Base-by-base conservation (phyloP, 495 filamentous ascomycete genomes). In the Rhypophila decipiens region DNA sequence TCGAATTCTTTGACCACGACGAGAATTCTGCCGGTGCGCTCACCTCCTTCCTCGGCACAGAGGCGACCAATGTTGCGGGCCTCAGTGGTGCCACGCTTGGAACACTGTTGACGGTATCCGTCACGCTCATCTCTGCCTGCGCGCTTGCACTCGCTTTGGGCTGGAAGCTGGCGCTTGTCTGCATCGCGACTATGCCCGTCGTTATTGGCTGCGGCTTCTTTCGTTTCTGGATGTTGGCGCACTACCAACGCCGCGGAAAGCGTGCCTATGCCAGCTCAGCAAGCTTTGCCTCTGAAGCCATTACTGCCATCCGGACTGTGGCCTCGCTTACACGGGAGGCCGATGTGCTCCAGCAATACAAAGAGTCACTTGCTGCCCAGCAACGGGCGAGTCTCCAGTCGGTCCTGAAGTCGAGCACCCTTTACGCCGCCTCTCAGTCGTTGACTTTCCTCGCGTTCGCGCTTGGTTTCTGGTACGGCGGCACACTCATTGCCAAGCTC, bases 101-200 rank as follows among this genome's bases (percentile, higher is more conserved):
- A 12, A 88, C 87, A 5, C 75, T 95, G 38, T 65, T 95, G 15
- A 81, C 79, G 55, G 84, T 88, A 23, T 60, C 67, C n/a, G 86
- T 87, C 1, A 91, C 87, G 2, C 75, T 95, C 8, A 58, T 88
- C 23, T 78, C 80, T 4, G 77, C 84, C 4, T 82, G 86, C 46
- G 59, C 77, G 12, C 62, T 95, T 22, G 74, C 82, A 7, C 67
- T 83, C 21, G 70, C 80, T 3, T 75, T 94, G 56, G 90, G 86
- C 21, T 96, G 90, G 89, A 95, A 96, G 63, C 73, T 96, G 29
- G 87, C 86, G 7, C 73, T 96, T 10, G 90, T 96, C 20, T 91
- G 86, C 64, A 84, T 82, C 49, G 73, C 87, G 3, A 85, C 84
- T 20, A 82, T 96, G 42, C 90, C 90, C 1, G 57, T 94, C 27